Conservation (phyloP, 768 basidiomycete species). For the Amanita jacksonii region DNA sequence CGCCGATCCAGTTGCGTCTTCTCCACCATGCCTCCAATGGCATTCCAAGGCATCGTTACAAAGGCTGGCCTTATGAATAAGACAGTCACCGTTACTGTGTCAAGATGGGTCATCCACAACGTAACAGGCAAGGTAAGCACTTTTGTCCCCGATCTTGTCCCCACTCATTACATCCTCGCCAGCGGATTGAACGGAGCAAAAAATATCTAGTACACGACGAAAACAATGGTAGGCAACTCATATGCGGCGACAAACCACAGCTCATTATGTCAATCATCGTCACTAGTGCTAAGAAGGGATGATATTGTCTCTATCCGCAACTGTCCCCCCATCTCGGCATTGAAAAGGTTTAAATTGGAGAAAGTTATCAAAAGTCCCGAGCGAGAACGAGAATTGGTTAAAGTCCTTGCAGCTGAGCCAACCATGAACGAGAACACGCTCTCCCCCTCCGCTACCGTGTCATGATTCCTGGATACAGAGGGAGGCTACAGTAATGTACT, state of each 20-base stretch:
- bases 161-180: constrained; percentile 3
- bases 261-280: background rate
- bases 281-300: constrained; percentile 50
- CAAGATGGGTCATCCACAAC: constrained; percentile 62
- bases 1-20: no score
- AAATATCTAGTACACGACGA: constrained; percentile 76
- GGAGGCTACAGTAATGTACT: constrained; percentile 8
- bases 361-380: constrained; percentile 60
- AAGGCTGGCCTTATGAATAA: constrained; percentile 80
- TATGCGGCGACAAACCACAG: no score
- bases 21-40: constrained; percentile 71
- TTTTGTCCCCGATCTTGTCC: background rate
- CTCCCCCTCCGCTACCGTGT: no score
- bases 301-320: constrained; percentile 74
- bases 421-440: no score
- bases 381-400: constrained; percentile 40
- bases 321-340: constrained; percentile 71
- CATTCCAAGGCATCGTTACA: constrained; percentile 64
- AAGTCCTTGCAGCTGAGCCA: constrained; percentile 12
- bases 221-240: constrained; percentile 56
- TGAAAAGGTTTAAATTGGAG: constrained; percentile 69
- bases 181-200: constrained; percentile 70
- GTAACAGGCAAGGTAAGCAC: constrained; percentile 63
- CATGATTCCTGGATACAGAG: no score
- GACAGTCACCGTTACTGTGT: constrained; percentile 77